A percentile compares a stretch with the other conserved stretches of the same genome.
phyloP scores from a whole-genome alignment of 139 green algal genomes.

The Micromonas commoda region DNA sequence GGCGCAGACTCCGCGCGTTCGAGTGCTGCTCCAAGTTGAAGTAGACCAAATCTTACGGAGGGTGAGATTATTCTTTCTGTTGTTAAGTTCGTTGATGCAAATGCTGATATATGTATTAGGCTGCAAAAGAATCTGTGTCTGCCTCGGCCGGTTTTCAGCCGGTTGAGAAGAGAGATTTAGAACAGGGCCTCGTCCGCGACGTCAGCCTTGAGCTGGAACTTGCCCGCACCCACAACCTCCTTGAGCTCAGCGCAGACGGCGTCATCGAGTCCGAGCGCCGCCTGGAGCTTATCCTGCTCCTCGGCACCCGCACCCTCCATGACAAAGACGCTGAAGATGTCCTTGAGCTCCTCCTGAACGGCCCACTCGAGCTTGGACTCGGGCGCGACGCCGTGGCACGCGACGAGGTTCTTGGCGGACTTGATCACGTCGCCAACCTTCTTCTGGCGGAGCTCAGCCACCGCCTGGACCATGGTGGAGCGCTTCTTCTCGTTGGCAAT shows the following conservation, averaged over 20 bases:
- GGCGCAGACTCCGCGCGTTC: too few species aligned
- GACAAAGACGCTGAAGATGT: conserved; percentile 24
- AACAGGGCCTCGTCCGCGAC: conserved; percentile 16
- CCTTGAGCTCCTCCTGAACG: conserved; percentile 14
- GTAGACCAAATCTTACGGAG: too few species aligned
- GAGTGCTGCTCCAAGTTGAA: too few species aligned
- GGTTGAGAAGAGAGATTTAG: too few species aligned
- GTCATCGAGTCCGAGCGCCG: conserved; percentile 1
- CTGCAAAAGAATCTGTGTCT: too few species aligned
- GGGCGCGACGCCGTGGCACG: conserved; percentile 34
- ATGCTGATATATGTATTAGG: too few species aligned
- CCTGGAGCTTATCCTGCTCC: not conserved
- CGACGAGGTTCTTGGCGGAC: conserved; percentile 58
- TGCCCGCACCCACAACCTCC: conserved; percentile 14
- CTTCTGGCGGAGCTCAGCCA: conserved; percentile 59
- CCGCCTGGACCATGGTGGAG: conserved; percentile 63
- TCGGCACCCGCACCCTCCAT: not conserved
- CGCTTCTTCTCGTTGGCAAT: conserved; percentile 53
- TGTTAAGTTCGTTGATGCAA: too few species aligned
- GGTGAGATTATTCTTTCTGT: too few species aligned
- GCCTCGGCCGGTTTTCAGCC: too few species aligned
- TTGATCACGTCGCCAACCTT: conserved; percentile 50
- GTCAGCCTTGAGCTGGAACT: conserved; percentile 20
- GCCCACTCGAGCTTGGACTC: conserved; percentile 17
- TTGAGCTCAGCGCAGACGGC: not conserved